Conservation (phyloP, 306 rosid genomes). For the Vigna mungo region DNA sequence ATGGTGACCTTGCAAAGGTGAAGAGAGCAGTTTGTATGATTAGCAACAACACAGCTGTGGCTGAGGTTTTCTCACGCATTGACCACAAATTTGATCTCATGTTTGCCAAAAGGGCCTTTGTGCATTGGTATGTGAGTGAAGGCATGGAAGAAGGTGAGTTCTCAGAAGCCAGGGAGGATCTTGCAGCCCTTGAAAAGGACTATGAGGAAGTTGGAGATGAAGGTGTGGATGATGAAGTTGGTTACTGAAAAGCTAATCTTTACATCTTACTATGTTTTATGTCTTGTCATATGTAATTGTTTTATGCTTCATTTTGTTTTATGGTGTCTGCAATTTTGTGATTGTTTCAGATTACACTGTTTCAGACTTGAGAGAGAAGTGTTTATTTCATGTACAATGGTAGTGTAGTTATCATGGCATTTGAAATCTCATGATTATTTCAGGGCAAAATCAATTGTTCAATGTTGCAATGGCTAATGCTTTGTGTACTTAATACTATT, state of each 20-base stretch:
- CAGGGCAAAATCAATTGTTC: neutral
- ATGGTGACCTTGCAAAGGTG: slow-evolving; percentile 82
- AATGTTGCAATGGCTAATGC: no score
- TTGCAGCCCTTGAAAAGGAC: slow-evolving; percentile 82
- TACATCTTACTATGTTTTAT: slow-evolving; percentile 1
- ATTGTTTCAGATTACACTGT: slow-evolving; percentile 10
- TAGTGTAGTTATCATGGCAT: neutral
- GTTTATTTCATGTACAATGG: slow-evolving; percentile 23
- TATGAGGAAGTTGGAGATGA: slow-evolving; percentile 80
- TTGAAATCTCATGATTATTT: slow-evolving; percentile 10
- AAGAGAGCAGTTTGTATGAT: slow-evolving; percentile 78
- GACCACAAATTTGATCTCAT: slow-evolving; percentile 78
- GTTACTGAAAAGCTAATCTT: slow-evolving; percentile 40
- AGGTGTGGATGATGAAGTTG: slow-evolving; percentile 59
- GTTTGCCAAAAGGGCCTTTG: slow-evolving; percentile 80
- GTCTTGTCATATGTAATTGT: neutral
- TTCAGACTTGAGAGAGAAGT: neutral
- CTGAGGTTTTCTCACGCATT: slow-evolving; percentile 72
- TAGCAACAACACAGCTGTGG: slow-evolving; percentile 77
- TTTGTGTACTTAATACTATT: no score
- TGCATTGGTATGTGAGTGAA: slow-evolving; percentile 86
- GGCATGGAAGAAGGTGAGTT: slow-evolving; percentile 94
- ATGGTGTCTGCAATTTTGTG: slow-evolving; percentile 16
- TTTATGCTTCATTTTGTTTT: neutral
- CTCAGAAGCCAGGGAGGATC: slow-evolving; percentile 84